Conservation (phyloP, 441 rosid genomes). For the Adansonia rubrostipa region DNA sequence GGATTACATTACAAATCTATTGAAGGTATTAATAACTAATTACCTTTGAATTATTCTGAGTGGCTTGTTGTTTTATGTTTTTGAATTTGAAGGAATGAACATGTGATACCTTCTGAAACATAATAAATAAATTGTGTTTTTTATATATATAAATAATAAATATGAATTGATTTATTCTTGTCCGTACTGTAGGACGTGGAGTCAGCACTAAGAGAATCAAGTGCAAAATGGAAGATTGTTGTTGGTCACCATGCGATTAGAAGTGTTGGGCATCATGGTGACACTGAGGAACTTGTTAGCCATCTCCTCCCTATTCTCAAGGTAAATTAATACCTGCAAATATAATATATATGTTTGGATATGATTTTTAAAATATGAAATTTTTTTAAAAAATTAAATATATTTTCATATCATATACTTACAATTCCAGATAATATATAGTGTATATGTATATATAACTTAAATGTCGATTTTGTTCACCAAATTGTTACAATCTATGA, state of each 20-base stretch:
- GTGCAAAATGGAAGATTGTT: slow-evolving; percentile 78
- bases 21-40: slow-evolving; percentile 33
- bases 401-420: too few relatives aligned
- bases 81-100: neutral
- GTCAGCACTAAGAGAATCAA: slow-evolving; percentile 50
- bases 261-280: slow-evolving; percentile 78
- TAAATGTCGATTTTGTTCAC: neutral
- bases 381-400: neutral
- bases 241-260: slow-evolving; percentile 81
- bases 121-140: too few relatives aligned
- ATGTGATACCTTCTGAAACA: too few relatives aligned
- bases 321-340: neutral
- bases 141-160: too few relatives aligned
- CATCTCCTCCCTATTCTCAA: slow-evolving; percentile 64
- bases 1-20: slow-evolving; percentile 45
- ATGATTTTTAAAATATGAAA: too few relatives aligned
- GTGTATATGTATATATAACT: too few relatives aligned
- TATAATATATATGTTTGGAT: neutral
- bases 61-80: neutral
- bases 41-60: too few relatives aligned
- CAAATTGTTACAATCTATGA: neutral
- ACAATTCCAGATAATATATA: too few relatives aligned
- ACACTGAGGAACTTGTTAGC: slow-evolving; percentile 57
- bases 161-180: neutral
- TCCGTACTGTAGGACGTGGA: slow-evolving; percentile 46